These are phyloP conservation scores for Phytophthora foliorum DNA, from an alignment of 352 stramenopile species.

Conservation along the genomic window DNA sequence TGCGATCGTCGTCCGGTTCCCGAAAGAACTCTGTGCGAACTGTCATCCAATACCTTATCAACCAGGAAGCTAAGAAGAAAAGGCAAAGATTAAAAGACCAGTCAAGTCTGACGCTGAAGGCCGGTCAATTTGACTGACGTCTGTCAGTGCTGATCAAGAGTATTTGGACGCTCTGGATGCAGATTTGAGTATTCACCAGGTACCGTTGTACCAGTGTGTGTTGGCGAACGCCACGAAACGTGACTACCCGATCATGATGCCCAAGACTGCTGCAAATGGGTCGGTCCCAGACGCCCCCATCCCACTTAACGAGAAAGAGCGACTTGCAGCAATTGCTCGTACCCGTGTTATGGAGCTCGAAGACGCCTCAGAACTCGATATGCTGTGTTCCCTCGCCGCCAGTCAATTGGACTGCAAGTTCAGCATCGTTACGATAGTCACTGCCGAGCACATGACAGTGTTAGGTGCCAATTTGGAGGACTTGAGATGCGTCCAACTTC, in stretches of 20 bases:
- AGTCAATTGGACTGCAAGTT: conserved; percentile 64
- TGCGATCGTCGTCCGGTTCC: conserved; percentile 32
- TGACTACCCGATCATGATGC: conserved; percentile 47
- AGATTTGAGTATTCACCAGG: conserved; percentile 22
- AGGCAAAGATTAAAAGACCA: conserved; percentile 13
- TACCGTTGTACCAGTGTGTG: conserved; percentile 46
- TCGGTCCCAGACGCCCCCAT: conserved; percentile 39
- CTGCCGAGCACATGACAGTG: conserved; percentile 52
- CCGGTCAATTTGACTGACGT: conserved; percentile 22
- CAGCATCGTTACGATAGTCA: conserved; percentile 66
- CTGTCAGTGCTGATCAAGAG: conserved; percentile 32
- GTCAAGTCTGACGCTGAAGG: conserved; percentile 2
- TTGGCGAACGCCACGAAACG: conserved; percentile 54
- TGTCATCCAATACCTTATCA: conserved; percentile 65
- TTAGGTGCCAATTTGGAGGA: conserved; percentile 41
- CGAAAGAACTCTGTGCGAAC: conserved; percentile 46
- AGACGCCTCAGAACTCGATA: conserved; percentile 61
- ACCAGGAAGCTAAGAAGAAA: conserved; percentile 31
- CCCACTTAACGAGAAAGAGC: conserved; percentile 51
- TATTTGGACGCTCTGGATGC: conserved; percentile 31
- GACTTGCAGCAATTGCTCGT: conserved; percentile 50
- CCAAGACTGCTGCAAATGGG: conserved; percentile 34
- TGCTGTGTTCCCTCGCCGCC: conserved; percentile 61
- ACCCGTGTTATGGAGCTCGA: conserved; percentile 54
- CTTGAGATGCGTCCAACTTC: conserved; percentile 38